phyloP scores from a whole-genome alignment of 139 green algal species.

The Zygnema circumcarinatum region DNA sequence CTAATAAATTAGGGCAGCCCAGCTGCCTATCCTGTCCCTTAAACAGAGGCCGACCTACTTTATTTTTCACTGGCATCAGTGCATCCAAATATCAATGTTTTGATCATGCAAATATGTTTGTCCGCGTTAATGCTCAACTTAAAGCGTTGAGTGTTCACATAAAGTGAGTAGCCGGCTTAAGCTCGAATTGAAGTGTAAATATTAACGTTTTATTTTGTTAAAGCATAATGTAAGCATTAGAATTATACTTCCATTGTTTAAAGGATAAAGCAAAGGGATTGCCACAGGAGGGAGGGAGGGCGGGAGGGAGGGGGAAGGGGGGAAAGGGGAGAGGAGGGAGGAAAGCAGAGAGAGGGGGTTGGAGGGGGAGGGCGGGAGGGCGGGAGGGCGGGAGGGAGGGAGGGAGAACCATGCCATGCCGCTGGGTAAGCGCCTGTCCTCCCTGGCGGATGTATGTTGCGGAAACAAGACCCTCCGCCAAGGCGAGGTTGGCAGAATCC shows the following conservation, averaged over 20 bases:
- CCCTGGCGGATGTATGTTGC: constrained; percentile 52
- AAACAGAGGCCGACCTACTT: neutral
- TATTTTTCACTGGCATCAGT: neutral
- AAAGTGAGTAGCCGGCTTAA: too few relatives aligned
- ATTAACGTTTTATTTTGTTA: too few relatives aligned
- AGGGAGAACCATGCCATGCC: constrained; percentile 40
- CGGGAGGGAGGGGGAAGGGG: too few relatives aligned
- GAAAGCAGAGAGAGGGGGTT: neutral
- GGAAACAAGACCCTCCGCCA: constrained; percentile 58
- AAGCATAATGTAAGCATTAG: too few relatives aligned
- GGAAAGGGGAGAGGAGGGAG: too few relatives aligned
- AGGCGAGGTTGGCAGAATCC: constrained; percentile 45
- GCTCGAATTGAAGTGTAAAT: too few relatives aligned
- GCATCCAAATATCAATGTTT: neutral
- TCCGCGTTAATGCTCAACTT: too few relatives aligned
- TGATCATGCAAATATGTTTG: neutral
- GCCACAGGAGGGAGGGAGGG: too few relatives aligned
- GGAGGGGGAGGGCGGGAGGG: neutral
- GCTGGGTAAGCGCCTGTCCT: constrained; percentile 29
- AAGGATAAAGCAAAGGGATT: too few relatives aligned
- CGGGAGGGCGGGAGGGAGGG: neutral
- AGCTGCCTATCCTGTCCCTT: neutral
- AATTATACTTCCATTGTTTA: neutral
- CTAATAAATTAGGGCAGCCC: neutral
- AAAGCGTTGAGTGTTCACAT: too few relatives aligned